phyloP scores from a whole-genome alignment of 352 stramenopile genomes.

The Phytopythium oedochilum region DNA sequence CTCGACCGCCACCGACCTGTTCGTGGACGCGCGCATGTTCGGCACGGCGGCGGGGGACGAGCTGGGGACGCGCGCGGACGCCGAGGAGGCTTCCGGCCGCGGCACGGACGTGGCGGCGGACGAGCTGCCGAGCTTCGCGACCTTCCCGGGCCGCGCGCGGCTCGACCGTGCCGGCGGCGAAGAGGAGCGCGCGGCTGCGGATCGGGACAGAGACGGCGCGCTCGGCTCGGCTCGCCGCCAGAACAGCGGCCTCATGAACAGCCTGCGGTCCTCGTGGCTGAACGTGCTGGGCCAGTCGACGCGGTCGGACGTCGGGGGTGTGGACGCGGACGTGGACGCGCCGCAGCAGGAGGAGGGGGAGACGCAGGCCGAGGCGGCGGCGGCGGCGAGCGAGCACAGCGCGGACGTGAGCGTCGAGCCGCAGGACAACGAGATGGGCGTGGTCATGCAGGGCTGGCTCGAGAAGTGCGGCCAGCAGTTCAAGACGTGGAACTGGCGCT shows the following conservation, averaged over 20 bases:
- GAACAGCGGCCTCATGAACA: slow-evolving; percentile 39
- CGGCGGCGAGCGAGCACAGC: slow-evolving; percentile 17
- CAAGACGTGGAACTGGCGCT: slow-evolving; percentile 89
- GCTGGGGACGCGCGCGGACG: slow-evolving; percentile 9
- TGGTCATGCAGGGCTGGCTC: slow-evolving; percentile 85
- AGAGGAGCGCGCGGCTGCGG: no score
- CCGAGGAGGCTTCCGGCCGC: slow-evolving; percentile 9
- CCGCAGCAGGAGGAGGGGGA: slow-evolving; percentile 21
- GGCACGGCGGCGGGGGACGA: slow-evolving; percentile 20
- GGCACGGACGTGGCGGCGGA: slow-evolving; percentile 26
- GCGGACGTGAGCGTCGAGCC: slow-evolving; percentile 29
- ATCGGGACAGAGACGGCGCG: background rate
- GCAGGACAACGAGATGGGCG: slow-evolving; percentile 52
- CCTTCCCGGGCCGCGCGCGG: background rate
- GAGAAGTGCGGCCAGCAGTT: slow-evolving; percentile 87
- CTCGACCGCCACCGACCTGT: slow-evolving; percentile 12
- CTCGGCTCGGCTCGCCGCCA: slow-evolving; percentile 11
- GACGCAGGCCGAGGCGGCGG: slow-evolving; percentile 1
- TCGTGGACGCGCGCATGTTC: slow-evolving; percentile 18
- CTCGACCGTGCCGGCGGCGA: background rate
- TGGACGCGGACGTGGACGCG: slow-evolving; percentile 11
- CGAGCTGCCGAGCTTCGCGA: slow-evolving; percentile 4
- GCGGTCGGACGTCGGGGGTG: slow-evolving; percentile 20
- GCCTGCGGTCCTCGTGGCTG: slow-evolving; percentile 59
- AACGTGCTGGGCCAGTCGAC: slow-evolving; percentile 46